phyloP scores from a whole-genome alignment of 257 asterid genomes.

The Forsythia suspensa region DNA sequence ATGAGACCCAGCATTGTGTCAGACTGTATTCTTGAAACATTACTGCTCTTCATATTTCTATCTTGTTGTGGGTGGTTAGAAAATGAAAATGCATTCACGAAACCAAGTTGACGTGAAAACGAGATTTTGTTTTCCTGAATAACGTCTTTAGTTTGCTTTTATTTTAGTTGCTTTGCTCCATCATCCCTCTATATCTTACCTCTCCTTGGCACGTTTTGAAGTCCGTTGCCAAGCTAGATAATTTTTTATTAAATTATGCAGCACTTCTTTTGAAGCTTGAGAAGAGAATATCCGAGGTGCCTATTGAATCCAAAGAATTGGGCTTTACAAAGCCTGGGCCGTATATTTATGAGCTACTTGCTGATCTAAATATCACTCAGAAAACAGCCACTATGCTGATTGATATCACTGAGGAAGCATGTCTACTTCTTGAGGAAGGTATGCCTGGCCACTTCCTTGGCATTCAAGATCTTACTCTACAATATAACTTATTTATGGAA shows the following conservation, averaged over 20 bases:
- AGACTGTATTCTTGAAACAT: neutral
- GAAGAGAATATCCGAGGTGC: slow-evolving; percentile 82
- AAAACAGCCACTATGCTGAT: slow-evolving; percentile 73
- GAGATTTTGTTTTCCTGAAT: slow-evolving; percentile 2
- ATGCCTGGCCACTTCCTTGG: slow-evolving; percentile 22
- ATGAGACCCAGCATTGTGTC: neutral
- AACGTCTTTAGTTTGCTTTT: neutral
- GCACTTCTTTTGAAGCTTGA: slow-evolving; percentile 95
- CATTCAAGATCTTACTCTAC: slow-evolving; percentile 20
- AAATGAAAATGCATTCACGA: slow-evolving; percentile 6
- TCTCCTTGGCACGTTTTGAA: neutral
- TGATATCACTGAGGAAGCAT: slow-evolving; percentile 75
- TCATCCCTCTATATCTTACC: slow-evolving; percentile 8
- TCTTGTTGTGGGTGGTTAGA: slow-evolving; percentile 16
- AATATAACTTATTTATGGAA: slow-evolving; percentile 11
- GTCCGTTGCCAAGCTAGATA: slow-evolving; percentile 19
- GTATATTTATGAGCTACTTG: slow-evolving; percentile 86
- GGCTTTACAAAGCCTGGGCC: slow-evolving; percentile 95
- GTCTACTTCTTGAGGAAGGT: slow-evolving; percentile 94
- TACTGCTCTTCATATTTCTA: slow-evolving; percentile 2
- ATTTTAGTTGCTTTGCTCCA: slow-evolving; percentile 4
- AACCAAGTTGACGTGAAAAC: neutral
- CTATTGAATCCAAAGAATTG: slow-evolving; percentile 76
- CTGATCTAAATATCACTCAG: slow-evolving; percentile 73
- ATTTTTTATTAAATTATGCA: slow-evolving; percentile 41